Base-by-base conservation (phyloP, 2,329 filamentous ascomycete genomes). In the Periglandula ipomoeae region DNA sequence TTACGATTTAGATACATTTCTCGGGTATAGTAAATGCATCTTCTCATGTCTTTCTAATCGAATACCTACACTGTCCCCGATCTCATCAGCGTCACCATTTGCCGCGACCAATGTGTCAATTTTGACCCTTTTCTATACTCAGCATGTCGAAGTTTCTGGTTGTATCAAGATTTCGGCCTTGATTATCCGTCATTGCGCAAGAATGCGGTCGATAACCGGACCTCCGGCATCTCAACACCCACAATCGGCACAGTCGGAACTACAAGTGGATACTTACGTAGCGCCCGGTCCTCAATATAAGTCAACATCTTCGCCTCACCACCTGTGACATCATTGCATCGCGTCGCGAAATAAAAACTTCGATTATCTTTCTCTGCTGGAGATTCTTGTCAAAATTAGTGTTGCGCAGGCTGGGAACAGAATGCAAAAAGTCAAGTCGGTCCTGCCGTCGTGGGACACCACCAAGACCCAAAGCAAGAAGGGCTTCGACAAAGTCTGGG, bases 401-500 rank as follows among this genome's bases (percentile, higher is more conserved):
- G 23, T 5, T n/a, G 13, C 3, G 15, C 20, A 42, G 8, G 13
- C 11, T 9, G 17, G 10, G 11, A 13, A n/a, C 22, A 56, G 40
- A 15, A 68, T 69, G 66, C 57, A 69, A 40, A 68, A 66, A 44
- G 60, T 64, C 7, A 58, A 54, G 27, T 48, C 63, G 2, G 61
- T 54, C 20, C 49, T 69, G 17, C 67, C 66, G 5, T 67, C 76
- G 35, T 81, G 78, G 77, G 70, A 75, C 48, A 69, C 66, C 52
- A 76, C 78, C 47, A 79, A 76, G 61, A 72, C 66, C 0, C 66
- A 67, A 48, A 71, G 69, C 56, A 84, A 86, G 62, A 78, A 78
- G 51, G 82, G 84, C 52, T 88, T 88, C 64, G 84, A 89, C 66
- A 87, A 85, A 61, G 76, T 83, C 50, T 89, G 82, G 73, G 73